Evolutionary conservation across 257 asterid species (phyloP).

Genomic region (Ballota nigra): DNA sequence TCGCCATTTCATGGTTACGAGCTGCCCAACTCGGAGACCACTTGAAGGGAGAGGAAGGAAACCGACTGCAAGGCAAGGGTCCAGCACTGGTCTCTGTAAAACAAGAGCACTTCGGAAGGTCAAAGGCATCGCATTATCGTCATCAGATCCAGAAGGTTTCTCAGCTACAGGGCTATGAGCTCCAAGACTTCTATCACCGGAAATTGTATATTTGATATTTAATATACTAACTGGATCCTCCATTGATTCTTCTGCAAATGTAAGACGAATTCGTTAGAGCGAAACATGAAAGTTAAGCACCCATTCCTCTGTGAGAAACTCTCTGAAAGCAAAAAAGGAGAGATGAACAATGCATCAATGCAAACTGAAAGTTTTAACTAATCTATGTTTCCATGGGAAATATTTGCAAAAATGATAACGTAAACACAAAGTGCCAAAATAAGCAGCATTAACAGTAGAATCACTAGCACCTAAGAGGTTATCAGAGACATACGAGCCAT

Average conservation of each 20-base stretch:
- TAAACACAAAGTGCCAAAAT: neutral
- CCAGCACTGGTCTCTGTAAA: slow-evolving; percentile 85
- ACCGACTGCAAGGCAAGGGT: slow-evolving; percentile 97
- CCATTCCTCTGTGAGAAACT: neutral
- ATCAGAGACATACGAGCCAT: neutral
- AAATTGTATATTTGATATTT: slow-evolving; percentile 66
- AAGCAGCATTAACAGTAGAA: neutral
- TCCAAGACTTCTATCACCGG: slow-evolving; percentile 72
- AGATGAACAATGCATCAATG: too few species aligned
- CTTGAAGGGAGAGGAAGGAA: slow-evolving; percentile 88
- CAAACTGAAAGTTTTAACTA: neutral
- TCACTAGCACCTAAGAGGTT: neutral
- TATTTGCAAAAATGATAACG: neutral
- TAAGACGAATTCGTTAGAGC: neutral
- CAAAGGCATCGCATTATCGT: slow-evolving; percentile 45
- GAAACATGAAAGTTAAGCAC: neutral
- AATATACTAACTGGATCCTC: slow-evolving; percentile 61
- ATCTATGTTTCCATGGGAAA: neutral
- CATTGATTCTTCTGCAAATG: slow-evolving; percentile 53
- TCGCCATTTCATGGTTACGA: slow-evolving; percentile 94
- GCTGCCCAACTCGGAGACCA: slow-evolving; percentile 93
- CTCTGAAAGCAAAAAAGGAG: neutral
- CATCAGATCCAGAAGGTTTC: slow-evolving; percentile 38
- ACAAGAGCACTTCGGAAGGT: slow-evolving; percentile 72
- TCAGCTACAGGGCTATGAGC: slow-evolving; percentile 77